A percentile compares a stretch with the other conserved stretches of the same genome.
phyloP scores from a whole-genome alignment of 148 eudicot genomes.

The Camellia sinensis region DNA sequence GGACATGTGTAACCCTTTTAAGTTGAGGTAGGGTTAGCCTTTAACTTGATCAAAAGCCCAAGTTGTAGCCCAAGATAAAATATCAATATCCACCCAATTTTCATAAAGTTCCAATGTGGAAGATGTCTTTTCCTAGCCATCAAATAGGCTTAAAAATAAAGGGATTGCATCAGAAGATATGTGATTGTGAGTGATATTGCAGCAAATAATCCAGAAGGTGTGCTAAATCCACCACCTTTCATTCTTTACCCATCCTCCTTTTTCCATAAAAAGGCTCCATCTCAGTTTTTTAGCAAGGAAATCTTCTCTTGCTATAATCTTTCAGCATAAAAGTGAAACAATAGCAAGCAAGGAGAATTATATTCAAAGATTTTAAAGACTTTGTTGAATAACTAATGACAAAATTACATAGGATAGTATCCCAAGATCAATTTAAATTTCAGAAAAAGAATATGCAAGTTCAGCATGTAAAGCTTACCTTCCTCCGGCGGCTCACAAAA shows the following conservation, averaged over 20 bases:
- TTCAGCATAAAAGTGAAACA: not conserved
- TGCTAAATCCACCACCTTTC: not conserved
- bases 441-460: not conserved
- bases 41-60: no score
- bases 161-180: not conserved
- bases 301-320: not conserved
- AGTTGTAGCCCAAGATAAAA: no score
- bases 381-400: not conserved
- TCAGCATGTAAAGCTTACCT: constrained; percentile 46
- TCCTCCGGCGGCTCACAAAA: constrained; percentile 99
- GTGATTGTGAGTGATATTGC: not conserved
- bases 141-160: no score
- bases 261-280: not conserved
- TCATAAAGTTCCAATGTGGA: no score
- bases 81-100: no score
- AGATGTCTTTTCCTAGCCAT: no score
- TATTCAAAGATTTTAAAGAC: not conserved
- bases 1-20: no score
- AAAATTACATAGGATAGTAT: not conserved
- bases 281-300: not conserved
- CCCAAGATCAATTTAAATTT: constrained; percentile 7
- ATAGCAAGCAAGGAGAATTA: not conserved
- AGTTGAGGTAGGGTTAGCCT: no score
- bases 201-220: no score
- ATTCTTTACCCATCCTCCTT: not conserved